These are phyloP conservation scores for Picea abies DNA, from an alignment of 83 land plant genomes.

Conservation along the genomic window DNA sequence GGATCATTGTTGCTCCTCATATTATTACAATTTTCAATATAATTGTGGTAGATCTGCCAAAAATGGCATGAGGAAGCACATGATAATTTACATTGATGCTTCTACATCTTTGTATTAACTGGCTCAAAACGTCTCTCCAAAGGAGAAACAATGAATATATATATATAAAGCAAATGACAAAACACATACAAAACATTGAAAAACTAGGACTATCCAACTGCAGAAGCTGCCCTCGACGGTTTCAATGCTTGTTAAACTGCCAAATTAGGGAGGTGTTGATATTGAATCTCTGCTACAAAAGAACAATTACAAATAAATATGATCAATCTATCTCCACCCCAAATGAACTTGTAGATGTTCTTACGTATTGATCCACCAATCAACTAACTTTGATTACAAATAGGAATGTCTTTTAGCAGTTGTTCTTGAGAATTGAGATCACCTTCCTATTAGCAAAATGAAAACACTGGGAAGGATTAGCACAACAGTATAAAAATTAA, in stretches of 20 bases:
- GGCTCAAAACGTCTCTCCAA: too few relatives aligned
- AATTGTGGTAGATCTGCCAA: too few relatives aligned
- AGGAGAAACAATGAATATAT: too few relatives aligned
- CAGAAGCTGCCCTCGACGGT: background rate
- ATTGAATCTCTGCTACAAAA: background rate
- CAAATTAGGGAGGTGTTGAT: background rate
- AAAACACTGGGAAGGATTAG: background rate
- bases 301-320: background rate
- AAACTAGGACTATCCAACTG: background rate
- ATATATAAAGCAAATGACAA: too few relatives aligned
- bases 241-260: background rate
- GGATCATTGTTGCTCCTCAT: too few relatives aligned
- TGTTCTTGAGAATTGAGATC: slow-evolving; percentile 25
- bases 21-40: too few relatives aligned
- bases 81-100: too few relatives aligned
- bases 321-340: slow-evolving; percentile 14
- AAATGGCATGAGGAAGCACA: too few relatives aligned
- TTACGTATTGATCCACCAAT: slow-evolving; percentile 24
- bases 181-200: background rate
- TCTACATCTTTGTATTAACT: too few relatives aligned
- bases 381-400: slow-evolving; percentile 23
- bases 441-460: slow-evolving; percentile 21
- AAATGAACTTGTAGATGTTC: slow-evolving; percentile 31
- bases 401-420: slow-evolving; percentile 25
- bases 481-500: background rate